Percentiles rank a stretch among this genome's conserved stretches.
Conservation (phyloP, 257 asterid species). For the Avicennia marina region DNA sequence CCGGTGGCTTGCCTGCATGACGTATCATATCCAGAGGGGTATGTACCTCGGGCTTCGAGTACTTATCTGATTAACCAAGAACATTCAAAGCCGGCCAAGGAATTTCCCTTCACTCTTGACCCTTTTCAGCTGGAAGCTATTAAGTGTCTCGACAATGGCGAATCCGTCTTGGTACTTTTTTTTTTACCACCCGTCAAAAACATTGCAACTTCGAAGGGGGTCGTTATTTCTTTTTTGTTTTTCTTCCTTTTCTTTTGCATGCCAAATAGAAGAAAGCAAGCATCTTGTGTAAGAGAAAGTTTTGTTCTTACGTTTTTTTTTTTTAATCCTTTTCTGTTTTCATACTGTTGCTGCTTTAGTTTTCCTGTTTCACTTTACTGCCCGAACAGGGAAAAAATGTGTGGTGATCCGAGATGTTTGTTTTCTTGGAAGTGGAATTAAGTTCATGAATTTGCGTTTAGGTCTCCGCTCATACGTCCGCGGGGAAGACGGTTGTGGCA, state of each 20-base stretch:
- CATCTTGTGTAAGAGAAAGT: no score
- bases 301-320: no score
- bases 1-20: slow-evolving; percentile 80
- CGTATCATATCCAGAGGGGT: slow-evolving; percentile 81
- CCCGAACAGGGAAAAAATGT: background rate
- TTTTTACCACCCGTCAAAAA: background rate
- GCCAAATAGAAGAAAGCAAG: no score
- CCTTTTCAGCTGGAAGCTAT: slow-evolving; percentile 94
- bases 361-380: no score
- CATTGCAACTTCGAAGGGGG: no score
- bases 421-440: slow-evolving; percentile 9
- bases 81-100: slow-evolving; percentile 61
- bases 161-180: slow-evolving; percentile 80
- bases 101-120: slow-evolving; percentile 72
- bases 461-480: slow-evolving; percentile 98
- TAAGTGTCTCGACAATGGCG: slow-evolving; percentile 68
- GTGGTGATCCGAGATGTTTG: background rate
- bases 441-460: slow-evolving; percentile 17
- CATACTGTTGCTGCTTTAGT: no score
- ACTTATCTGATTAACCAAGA: slow-evolving; percentile 23
- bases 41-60: slow-evolving; percentile 33
- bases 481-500: slow-evolving; percentile 96
- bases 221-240: no score
- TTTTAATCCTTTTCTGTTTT: no score
- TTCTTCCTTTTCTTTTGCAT: no score